phyloP scores from a whole-genome alignment of 1,139 yeast genomes.

The Eremothecium coryli region DNA sequence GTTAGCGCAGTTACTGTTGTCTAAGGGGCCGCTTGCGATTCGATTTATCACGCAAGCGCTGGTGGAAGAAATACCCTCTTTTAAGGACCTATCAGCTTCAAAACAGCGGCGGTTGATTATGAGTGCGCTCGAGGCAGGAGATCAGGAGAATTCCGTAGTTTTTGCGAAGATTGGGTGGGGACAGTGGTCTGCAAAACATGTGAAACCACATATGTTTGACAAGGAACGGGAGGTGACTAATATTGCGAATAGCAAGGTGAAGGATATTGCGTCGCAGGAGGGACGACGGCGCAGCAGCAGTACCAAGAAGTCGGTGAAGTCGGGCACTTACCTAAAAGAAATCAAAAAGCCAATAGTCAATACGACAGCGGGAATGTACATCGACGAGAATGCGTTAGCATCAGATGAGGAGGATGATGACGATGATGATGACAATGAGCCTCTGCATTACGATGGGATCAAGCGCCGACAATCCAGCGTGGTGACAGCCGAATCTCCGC shows the following conservation, averaged over 20 bases:
- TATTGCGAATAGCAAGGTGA: slow-evolving; percentile 31
- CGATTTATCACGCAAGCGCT: slow-evolving; percentile 80
- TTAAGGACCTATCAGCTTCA: slow-evolving; percentile 69
- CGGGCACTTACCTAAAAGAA: slow-evolving; percentile 4
- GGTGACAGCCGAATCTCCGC: slow-evolving; percentile 20
- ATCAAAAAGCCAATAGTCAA: slow-evolving; percentile 3
- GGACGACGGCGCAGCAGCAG: slow-evolving; percentile 33
- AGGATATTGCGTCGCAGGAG: slow-evolving; percentile 34
- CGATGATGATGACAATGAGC: slow-evolving; percentile 22
- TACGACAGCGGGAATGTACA: slow-evolving; percentile 12
- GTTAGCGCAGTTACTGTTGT: slow-evolving; percentile 55
- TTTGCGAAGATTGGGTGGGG: slow-evolving; percentile 98
- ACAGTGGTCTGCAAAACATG: slow-evolving; percentile 79
- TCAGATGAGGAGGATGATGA: slow-evolving; percentile 32
- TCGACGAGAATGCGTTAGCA: slow-evolving; percentile 39
- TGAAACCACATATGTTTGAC: slow-evolving; percentile 39
- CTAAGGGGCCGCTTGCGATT: slow-evolving; percentile 84
- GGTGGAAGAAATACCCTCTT: slow-evolving; percentile 65
- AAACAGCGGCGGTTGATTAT: slow-evolving; percentile 86
- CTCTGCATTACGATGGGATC: slow-evolving; percentile 13
- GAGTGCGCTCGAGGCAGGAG: slow-evolving; percentile 75
- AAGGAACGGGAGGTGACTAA: slow-evolving; percentile 30
- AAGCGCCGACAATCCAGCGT: slow-evolving; percentile 22
- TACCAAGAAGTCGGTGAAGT: slow-evolving; percentile 3
- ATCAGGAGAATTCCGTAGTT: slow-evolving; percentile 50